A percentile compares a stretch with the other conserved stretches of the same genome.
Conservation (phyloP, 257 asterid genomes). For the Solanum medicagineum region DNA sequence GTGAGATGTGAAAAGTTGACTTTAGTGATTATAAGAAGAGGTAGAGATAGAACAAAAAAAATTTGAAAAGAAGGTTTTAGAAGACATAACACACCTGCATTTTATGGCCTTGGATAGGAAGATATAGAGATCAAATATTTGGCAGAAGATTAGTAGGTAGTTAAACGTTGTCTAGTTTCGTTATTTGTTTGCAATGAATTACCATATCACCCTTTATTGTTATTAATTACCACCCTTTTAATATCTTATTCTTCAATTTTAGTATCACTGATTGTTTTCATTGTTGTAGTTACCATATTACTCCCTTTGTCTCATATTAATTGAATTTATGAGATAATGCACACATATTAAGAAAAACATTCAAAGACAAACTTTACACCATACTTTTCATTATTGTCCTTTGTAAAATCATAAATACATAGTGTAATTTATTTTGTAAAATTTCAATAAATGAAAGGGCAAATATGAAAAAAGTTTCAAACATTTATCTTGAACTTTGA, state of each 20-base stretch:
- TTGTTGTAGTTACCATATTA: not conserved
- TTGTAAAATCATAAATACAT: too few species aligned
- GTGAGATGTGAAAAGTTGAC: not conserved
- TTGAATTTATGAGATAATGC: too few species aligned
- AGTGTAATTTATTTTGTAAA: too few species aligned
- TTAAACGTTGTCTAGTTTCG: not conserved
- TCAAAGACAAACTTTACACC: too few species aligned
- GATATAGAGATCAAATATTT: not conserved
- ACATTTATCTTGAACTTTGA: too few species aligned
- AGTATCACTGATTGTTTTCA: not conserved
- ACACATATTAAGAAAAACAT: too few species aligned
- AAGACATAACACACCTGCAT: not conserved
- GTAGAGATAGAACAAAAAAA: not conserved
- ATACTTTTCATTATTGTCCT: too few species aligned
- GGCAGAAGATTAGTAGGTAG: not conserved
- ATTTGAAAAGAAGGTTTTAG: not conserved
- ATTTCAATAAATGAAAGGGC: too few species aligned
- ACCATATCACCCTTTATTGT: too few species aligned
- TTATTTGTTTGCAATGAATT: not conserved
- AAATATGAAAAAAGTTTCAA: too few species aligned
- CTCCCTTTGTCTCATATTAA: too few species aligned
- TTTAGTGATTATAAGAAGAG: not conserved
- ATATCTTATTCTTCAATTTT: not conserved
- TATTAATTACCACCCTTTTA: too few species aligned
- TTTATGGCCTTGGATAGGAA: not conserved